Evolutionary conservation across 495 filamentous ascomycete genomes (phyloP), one percentile per base, ranked within the genome.

Genomic region (Apiosordaria backusii): DNA sequence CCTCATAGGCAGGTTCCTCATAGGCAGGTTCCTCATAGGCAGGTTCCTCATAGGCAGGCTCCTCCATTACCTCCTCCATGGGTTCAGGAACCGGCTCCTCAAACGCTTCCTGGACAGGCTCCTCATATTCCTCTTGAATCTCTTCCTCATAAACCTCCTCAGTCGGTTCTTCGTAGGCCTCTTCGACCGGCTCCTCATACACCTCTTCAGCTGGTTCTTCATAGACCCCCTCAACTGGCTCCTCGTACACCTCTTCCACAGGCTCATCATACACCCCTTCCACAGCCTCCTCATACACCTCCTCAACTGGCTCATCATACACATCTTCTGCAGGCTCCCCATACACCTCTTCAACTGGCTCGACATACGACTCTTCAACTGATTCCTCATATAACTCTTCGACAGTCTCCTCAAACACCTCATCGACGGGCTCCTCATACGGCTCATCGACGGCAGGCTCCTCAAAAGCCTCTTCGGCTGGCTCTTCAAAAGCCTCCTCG

Each of bases 41-140:
- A 9, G 57, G 54, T 19, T 58, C 40, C 10, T 60, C 63, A 0
- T 65, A 55, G 15, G 25, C 2, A 24, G 26, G 52, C 26, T 19
- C 18, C n/a, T 58, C 57, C 22, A 50, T 23, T 5, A 61, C 45
- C 10, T 50, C 59, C 21, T 61, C 35, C n/a, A n/a, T n/a, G n/a
- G n/a, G n/a, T n/a, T n/a, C n/a, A n/a, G n/a, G n/a, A 21, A 15
- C 6, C 29, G 50, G 19, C 45, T 63, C 61, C 16, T 63, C 61
- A 19, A 4, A 45, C 15, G 25, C 25, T 1, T 65, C 57, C 5
- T 60, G 25, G 2, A 18, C 18, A 23, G n/a, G 40, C 9, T 65
- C 63, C 22, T 26, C 52, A 50, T 27, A 4, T 57, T 58, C 62
- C 27, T 50, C 21, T 10, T 50, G 15, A 22, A 58, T 13, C 1